phyloP scores from a whole-genome alignment of 148 eudicot species.

The Chenopodium suecicum region DNA sequence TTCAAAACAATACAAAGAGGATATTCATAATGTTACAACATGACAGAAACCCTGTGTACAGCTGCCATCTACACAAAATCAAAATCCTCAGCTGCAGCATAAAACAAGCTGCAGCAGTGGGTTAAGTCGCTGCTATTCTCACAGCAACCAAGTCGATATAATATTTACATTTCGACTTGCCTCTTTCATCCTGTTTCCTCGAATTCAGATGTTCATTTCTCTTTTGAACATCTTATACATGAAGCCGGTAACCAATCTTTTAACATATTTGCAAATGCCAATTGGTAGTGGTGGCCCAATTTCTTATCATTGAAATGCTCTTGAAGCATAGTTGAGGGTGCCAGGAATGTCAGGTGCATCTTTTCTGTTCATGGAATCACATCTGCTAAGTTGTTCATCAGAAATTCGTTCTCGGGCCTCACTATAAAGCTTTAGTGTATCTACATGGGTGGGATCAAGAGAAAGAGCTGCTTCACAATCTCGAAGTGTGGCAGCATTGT shows the following conservation, averaged over 20 bases:
- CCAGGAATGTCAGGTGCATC: slow-evolving; percentile 11
- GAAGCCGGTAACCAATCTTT: slow-evolving; percentile 13
- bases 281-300: slow-evolving; percentile 3
- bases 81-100: slow-evolving; percentile 18
- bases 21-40: slow-evolving; percentile 25
- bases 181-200: slow-evolving; percentile 8
- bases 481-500: slow-evolving; percentile 38
- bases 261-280: neutral
- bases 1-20: slow-evolving; percentile 25
- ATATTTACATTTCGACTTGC: slow-evolving; percentile 20
- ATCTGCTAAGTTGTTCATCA: slow-evolving; percentile 23
- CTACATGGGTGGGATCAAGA: slow-evolving; percentile 53
- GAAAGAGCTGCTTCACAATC: slow-evolving; percentile 76
- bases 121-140: slow-evolving; percentile 13
- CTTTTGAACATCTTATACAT: slow-evolving; percentile 14
- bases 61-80: slow-evolving; percentile 29
- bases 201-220: slow-evolving; percentile 6
- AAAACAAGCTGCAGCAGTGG: slow-evolving; percentile 24
- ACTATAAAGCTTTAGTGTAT: slow-evolving; percentile 54
- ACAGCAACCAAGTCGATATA: slow-evolving; percentile 20
- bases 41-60: slow-evolving; percentile 22
- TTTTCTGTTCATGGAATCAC: slow-evolving; percentile 12
- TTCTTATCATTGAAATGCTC: slow-evolving; percentile 17
- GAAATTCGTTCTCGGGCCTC: slow-evolving; percentile 38
- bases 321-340: slow-evolving; percentile 16